Base-by-base conservation (phyloP, 2,329 filamentous ascomycete species). In the Calonectria montana region DNA sequence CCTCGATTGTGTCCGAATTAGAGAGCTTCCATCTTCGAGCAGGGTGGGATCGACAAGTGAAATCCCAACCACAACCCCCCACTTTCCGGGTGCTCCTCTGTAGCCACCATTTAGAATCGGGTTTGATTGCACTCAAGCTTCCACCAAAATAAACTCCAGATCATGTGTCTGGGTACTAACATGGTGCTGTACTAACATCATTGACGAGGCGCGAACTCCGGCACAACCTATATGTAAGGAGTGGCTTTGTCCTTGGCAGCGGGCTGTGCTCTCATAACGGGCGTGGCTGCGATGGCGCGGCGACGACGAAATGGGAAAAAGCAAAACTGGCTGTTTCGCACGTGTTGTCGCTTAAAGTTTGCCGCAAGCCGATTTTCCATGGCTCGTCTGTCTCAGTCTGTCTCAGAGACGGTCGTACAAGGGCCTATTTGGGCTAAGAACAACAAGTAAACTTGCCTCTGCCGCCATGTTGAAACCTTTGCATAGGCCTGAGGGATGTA, bases 311-410 rank as follows among this genome's bases (percentile, higher is more conserved):
- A 74, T 69, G 59, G 70, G 68, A 75, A 67, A 75, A 76, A 72
- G 73, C 67, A 75, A 79, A 64, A 47, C 61, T 69, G 69, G 73
- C 69, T 73, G 75, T 74, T 73, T 76, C 69, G 74, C 77, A 79
- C 77, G 77, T 79, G 77, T 75, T 47, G 70, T 78, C 73, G 74
- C 71, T 75, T 73, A 78, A 74, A 71, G 75, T 78, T 79, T 77
- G 74, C 76, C 77, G 76, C 75, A 62, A 70, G 67, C 72, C 41
- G 74, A 65, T 48, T 72, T 53, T 67, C 29, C 64, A 71, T 61
- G 65, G 69, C 69, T 70, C 73, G 73, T 69, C 62, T 73, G 72
- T 65, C 64, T 68, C 66, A 29, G 72, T 71, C 64, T 72, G 72
- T 78, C 73, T 77, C 74, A 73, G 71, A 59, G 41, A 31, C 35